A percentile compares a stretch with the other conserved stretches of the same genome.
Conservation (phyloP, 208 protist species). For the Leishmania guyanensis region DNA sequence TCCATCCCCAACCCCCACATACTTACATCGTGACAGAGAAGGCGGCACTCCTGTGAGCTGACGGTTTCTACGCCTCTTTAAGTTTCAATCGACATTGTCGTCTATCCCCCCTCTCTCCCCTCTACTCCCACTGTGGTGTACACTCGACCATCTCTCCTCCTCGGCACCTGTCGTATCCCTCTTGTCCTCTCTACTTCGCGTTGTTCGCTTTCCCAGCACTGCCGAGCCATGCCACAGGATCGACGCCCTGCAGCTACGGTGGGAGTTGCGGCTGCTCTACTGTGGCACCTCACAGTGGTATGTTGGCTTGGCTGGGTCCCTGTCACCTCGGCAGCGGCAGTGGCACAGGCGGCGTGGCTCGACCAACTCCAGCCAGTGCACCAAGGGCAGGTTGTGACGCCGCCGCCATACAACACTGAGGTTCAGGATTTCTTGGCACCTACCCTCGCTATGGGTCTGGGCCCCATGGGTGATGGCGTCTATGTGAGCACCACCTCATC, state of each 20-base stretch:
- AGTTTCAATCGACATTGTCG: background rate
- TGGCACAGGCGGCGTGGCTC: background rate
- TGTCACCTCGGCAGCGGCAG: background rate
- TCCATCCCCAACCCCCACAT: too few species aligned
- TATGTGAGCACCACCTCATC: constrained; percentile 8
- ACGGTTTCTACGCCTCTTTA: background rate
- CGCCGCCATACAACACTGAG: constrained; percentile 13
- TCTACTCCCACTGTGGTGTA: background rate
- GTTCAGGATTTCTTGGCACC: constrained; percentile 29
- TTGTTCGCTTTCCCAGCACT: background rate
- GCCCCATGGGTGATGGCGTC: constrained; percentile 17
- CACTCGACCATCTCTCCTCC: background rate
- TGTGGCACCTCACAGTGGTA: background rate
- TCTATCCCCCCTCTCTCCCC: background rate
- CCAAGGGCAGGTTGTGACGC: background rate
- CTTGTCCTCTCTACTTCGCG: background rate
- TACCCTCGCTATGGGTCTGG: constrained; percentile 15
- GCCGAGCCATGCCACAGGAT: background rate
- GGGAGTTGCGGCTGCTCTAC: background rate
- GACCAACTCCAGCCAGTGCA: background rate
- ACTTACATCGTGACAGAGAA: background rate
- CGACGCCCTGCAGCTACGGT: background rate
- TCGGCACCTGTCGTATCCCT: background rate
- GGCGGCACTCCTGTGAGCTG: background rate
- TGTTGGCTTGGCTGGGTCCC: background rate